Percentiles rank a stretch among this genome's conserved stretches.
These are phyloP conservation scores for Betula pendula DNA, from an alignment of 306 rosid genomes.

Conservation along the genomic window DNA sequence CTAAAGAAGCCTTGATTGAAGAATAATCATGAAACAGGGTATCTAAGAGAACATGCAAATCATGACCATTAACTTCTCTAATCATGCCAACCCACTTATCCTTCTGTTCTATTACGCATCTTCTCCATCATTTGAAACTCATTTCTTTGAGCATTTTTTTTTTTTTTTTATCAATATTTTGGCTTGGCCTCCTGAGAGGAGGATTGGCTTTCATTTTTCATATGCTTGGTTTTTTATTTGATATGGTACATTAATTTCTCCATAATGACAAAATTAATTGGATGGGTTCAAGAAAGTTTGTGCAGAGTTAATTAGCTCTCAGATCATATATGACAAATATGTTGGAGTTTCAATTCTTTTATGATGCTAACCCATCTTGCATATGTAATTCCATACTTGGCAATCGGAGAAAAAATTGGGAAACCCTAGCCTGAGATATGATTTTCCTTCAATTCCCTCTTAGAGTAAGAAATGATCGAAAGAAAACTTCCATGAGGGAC, in stretches of 20 bases:
- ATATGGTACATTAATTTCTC: no score
- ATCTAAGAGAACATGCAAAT: conserved; percentile 63
- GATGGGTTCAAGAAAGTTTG: no score
- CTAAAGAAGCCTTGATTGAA: conserved; percentile 45
- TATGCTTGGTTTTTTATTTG: no score
- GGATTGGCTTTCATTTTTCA: not conserved
- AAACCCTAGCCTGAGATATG: no score
- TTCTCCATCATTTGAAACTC: conserved; percentile 40
- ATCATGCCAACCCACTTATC: conserved; percentile 52
- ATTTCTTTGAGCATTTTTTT: conserved; percentile 24
- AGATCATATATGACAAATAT: no score
- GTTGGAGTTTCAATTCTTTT: no score
- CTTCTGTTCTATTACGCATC: conserved; percentile 5
- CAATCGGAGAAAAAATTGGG: no score
- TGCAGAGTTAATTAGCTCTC: no score
- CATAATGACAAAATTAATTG: no score
- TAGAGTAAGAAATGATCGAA: not conserved
- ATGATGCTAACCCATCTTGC: no score
- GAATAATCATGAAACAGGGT: conserved; percentile 55
- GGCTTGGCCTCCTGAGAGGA: not conserved
- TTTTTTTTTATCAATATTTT: not conserved
- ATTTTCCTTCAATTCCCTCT: no score
- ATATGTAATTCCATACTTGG: no score
- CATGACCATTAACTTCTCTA: conserved; percentile 44
- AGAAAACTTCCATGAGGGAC: not conserved